These are phyloP conservation scores for Eimeria sp. DNA, from an alignment of 169 alveolate genomes.

Conservation along the genomic window DNA sequence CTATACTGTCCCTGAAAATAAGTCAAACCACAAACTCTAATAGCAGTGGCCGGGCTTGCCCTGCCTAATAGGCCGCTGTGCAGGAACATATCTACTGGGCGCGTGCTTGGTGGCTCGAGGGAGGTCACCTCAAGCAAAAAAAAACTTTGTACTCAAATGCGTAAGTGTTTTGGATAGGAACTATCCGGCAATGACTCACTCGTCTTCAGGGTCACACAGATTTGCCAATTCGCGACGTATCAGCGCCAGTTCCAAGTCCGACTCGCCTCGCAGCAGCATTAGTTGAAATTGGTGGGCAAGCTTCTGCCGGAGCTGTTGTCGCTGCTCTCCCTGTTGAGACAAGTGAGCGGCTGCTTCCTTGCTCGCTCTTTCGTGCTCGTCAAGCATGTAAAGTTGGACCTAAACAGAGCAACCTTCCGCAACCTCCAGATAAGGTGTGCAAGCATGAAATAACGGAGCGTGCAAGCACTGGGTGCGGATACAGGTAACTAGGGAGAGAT, in stretches of 20 bases:
- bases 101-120: neutral
- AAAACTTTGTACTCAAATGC: neutral
- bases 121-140: neutral
- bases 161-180: neutral
- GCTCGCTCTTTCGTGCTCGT: slow-evolving; percentile 73
- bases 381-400: slow-evolving; percentile 73
- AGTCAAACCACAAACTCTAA: neutral
- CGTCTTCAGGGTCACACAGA: slow-evolving; percentile 63
- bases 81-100: neutral
- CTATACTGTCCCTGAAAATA: slow-evolving; percentile 36
- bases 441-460: neutral
- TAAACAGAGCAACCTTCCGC: neutral
- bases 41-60: neutral
- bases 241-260: slow-evolving; percentile 68
- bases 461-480: neutral
- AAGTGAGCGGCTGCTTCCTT: slow-evolving; percentile 65
- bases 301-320: slow-evolving; percentile 72
- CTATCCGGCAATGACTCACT: slow-evolving; percentile 7
- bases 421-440: neutral
- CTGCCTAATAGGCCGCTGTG: neutral
- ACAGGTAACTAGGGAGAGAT: neutral
- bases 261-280: slow-evolving; percentile 70
- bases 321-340: slow-evolving; percentile 74
- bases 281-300: slow-evolving; percentile 64
- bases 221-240: slow-evolving; percentile 54